Evolutionary conservation across 805 yeast species (phyloP).

Genomic region (Ogataea polymorpha): DNA sequence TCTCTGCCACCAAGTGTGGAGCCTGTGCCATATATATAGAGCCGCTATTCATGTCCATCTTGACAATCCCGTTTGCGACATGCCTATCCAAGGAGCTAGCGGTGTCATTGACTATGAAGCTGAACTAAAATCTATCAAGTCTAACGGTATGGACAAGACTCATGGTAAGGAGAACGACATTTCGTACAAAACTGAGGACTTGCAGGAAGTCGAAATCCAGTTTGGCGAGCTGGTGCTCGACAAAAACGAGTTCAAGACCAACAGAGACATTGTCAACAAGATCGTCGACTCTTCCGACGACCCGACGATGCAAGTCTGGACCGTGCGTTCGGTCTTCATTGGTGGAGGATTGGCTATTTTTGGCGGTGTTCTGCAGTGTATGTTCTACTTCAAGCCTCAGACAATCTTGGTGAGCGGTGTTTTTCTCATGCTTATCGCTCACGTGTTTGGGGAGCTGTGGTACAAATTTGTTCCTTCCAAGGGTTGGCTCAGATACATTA

Average conservation of each 20-base stretch:
- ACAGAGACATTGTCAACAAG: constrained; percentile 23
- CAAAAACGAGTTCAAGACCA: constrained; percentile 14
- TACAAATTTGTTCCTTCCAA: constrained; percentile 27
- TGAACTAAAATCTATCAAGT: constrained; percentile 11
- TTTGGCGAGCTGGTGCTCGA: constrained; percentile 14
- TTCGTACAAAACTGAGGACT: constrained; percentile 5
- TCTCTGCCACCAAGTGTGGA: neutral
- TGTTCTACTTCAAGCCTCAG: constrained; percentile 37
- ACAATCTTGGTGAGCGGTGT: constrained; percentile 34
- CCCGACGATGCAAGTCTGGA: constrained; percentile 36
- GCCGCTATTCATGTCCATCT: neutral
- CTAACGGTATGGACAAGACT: neutral
- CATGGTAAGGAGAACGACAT: neutral
- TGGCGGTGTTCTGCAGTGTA: constrained; percentile 35
- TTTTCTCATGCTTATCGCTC: constrained; percentile 33
- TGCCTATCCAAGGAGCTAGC: constrained; percentile 14
- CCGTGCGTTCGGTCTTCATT: constrained; percentile 34
- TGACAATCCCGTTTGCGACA: constrained; percentile 1
- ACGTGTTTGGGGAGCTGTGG: constrained; percentile 31
- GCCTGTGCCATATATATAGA: neutral
- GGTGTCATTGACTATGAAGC: constrained; percentile 7
- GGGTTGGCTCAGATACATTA: constrained; percentile 17
- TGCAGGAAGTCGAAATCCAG: constrained; percentile 14
- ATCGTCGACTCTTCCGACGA: constrained; percentile 34
- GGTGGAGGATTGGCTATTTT: constrained; percentile 35